Base-by-base conservation (phyloP, 2,329 filamentous ascomycete species). In the Stylonectria norvegica region DNA sequence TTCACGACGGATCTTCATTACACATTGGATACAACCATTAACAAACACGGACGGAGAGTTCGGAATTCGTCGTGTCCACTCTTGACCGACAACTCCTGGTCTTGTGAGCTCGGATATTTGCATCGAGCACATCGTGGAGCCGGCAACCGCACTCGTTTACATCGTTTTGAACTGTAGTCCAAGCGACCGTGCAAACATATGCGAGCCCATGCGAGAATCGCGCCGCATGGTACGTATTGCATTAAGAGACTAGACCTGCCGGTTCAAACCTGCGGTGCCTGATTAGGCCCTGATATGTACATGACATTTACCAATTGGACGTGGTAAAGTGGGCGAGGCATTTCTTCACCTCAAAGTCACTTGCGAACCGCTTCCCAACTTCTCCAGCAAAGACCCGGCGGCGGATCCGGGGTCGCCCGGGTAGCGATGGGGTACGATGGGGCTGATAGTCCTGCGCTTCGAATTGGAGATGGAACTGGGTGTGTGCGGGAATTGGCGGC, bases 341-440 rank as follows among this genome's bases (percentile, higher is more conserved):
- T 57, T 57, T 57, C 53, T 54, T 57, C 49, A 48, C 43, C 50
- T 48, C 39, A 45, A 42, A 43, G 34, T 47, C 29, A 15, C 48
- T 45, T 45, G 34, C 23, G 18, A 9, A 14, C 30, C 19, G 30
- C 27, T 30, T 55, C 45, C 53, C 50, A 52, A 51, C 52, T 56
- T 46, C 36, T 47, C 50, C 49, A 50, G 7, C 7, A 5, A 19
- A 17, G 17, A 32, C 45, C 40, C 48, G 40, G 48, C 38, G 40
- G 54, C 52, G 54, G 52, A 57, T 57, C 54, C 54, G 54, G 54
- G 54, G 54, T 57, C 45, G 52, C 43, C 54, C 54, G 54, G 54
- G 50, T 56, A 50, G 52, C 50, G 46, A 44, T 53, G 44, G 30
- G 45, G 43, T 36, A 42, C 49, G 50, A 49, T 56, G 48, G 42